These are phyloP conservation scores for Cercis canadensis DNA, from an alignment of 306 rosid genomes.

Conservation along the genomic window DNA sequence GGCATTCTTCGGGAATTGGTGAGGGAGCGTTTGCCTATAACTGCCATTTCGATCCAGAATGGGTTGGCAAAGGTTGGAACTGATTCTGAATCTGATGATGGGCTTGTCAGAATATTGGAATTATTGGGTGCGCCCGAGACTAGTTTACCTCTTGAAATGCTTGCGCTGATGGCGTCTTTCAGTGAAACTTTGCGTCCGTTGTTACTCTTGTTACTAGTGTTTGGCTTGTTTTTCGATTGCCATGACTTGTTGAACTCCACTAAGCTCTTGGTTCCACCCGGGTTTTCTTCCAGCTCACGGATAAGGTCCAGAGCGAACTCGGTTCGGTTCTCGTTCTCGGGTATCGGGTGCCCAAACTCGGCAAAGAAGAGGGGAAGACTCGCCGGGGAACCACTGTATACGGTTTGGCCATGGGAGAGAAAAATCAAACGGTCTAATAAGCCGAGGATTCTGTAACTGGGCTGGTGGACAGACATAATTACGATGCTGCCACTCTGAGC, in stretches of 20 bases:
- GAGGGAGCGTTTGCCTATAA: conserved; percentile 65
- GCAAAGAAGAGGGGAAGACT: conserved; percentile 58
- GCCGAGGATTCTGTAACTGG: conserved; percentile 80
- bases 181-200: conserved; percentile 43
- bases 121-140: conserved; percentile 74
- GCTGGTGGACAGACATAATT: conserved; percentile 84
- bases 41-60: conserved; percentile 71
- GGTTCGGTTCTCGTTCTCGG: conserved; percentile 76
- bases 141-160: conserved; percentile 76
- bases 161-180: conserved; percentile 78
- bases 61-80: conserved; percentile 79
- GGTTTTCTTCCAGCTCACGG: conserved; percentile 75
- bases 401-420: conserved; percentile 86
- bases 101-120: conserved; percentile 29
- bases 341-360: conserved; percentile 81
- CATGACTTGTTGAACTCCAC: conserved; percentile 81
- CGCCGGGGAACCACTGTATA: conserved; percentile 68
- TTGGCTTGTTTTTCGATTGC: conserved; percentile 44
- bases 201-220: background rate
- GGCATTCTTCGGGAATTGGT: conserved; percentile 82
- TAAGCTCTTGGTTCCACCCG: conserved; percentile 62
- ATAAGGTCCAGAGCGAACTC: conserved; percentile 86
- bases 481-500: conserved; percentile 92
- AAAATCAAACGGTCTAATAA: conserved; percentile 76
- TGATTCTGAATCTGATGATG: conserved; percentile 32